phyloP scores from a whole-genome alignment of 2,329 filamentous ascomycete species.

The Colletotrichum sp. region DNA sequence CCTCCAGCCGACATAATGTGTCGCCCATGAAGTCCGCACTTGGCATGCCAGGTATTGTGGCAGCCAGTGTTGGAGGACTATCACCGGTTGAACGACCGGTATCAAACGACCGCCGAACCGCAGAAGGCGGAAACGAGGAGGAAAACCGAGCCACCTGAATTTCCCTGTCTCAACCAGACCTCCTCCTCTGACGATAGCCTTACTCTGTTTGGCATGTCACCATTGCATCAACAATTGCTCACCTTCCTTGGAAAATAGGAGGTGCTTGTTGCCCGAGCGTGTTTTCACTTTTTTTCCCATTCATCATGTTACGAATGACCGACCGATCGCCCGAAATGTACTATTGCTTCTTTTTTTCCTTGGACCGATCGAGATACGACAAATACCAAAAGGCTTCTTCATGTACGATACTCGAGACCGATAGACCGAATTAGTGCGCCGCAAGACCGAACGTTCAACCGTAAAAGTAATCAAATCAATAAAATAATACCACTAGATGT shows the following conservation, averaged over 20 bases:
- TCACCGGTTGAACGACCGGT: slow-evolving; percentile 16
- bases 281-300: not conserved
- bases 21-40: slow-evolving; percentile 24
- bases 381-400: not conserved
- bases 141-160: not conserved
- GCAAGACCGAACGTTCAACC: not conserved
- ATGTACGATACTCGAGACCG: slow-evolving; percentile 7
- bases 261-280: not conserved
- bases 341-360: not conserved
- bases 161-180: not conserved
- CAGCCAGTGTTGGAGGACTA: slow-evolving; percentile 24
- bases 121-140: not conserved
- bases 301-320: not conserved
- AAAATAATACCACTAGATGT: not conserved
- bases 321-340: not conserved
- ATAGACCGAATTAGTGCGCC: slow-evolving; percentile 2
- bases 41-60: slow-evolving; percentile 25
- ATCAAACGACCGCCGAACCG: not conserved
- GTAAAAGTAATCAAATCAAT: not conserved
- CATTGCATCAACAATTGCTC: not conserved
- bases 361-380: not conserved
- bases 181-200: not conserved
- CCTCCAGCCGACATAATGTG: slow-evolving; percentile 18
- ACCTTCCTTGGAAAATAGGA: not conserved
- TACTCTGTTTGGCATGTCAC: not conserved